phyloP scores from a whole-genome alignment of 371 early-diverging fungal species.

The Mucor velutinosus region DNA sequence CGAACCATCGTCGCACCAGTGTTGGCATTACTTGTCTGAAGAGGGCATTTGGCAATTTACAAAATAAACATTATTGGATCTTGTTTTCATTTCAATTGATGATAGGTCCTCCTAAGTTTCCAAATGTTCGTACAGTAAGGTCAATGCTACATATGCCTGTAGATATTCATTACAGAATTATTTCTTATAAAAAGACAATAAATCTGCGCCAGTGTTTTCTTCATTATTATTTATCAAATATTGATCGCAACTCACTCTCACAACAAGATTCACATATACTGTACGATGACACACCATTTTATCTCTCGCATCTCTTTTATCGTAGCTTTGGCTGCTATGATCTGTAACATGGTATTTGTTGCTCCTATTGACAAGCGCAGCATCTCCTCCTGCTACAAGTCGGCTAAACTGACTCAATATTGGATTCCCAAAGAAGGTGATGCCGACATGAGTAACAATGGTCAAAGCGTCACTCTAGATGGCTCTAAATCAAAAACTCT shows the following conservation, averaged over 20 bases:
- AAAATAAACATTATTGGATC: neutral
- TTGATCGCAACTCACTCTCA: neutral
- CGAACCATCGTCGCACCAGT: neutral
- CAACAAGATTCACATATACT: neutral
- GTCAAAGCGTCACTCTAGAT: slow-evolving; percentile 13
- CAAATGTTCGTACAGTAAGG: neutral
- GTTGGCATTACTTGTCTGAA: neutral
- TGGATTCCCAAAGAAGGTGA: slow-evolving; percentile 39
- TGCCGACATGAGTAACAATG: slow-evolving; percentile 31
- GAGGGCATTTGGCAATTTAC: neutral
- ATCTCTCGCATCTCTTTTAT: neutral
- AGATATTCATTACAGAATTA: neutral
- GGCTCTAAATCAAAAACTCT: slow-evolving; percentile 15
- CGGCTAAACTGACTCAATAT: slow-evolving; percentile 25
- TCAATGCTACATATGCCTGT: neutral
- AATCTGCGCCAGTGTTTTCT: neutral
- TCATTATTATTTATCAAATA: neutral
- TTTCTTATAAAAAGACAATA: neutral
- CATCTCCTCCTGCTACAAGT: slow-evolving; percentile 15
- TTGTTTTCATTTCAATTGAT: neutral
- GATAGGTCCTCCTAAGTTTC: neutral
- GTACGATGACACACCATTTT: neutral
- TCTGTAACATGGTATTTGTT: neutral
- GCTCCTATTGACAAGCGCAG: slow-evolving; percentile 3
- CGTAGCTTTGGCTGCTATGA: neutral